Evolutionary conservation across 176 grass and related monocot species (phyloP), one percentile per base, ranked within the genome.

Genomic region (Bromus sterilis): DNA sequence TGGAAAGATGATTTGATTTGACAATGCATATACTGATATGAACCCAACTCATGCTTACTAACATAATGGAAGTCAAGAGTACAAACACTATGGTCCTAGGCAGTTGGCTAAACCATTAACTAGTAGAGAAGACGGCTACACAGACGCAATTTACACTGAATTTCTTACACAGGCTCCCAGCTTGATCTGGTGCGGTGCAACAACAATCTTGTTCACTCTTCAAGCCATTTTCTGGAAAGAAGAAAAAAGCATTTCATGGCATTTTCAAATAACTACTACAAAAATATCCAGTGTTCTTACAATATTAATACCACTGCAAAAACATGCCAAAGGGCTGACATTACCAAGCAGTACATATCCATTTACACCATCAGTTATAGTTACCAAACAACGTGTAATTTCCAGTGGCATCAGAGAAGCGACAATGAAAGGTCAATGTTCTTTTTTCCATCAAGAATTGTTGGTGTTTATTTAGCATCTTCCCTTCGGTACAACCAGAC

Each of bases 61-160:
- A 72, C 65, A 79, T 30, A 26, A 35, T 74, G 57, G 75, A 80
- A 57, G 67, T 83, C 35, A 58, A 83, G 70, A 66, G 40, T 79
- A 79, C 21, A 30, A n/a, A 35, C 0, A 18, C 57, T 9, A 67
- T 35, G 21, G 57, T 69, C 56, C 20, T 68, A 74, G 75, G 58
- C 37, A 58, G 67, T 44, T 80, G 30, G 59, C 44, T 66, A 88
- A 41, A 58, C 57, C 46, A 56, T 83, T 78, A 72, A 78, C 63
- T 74, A 79, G 18, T 11, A 79, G 40, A 71, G 40, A 71, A 71
- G 39, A 15, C 18, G 69, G 26, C 41, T 31, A 46, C 26, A 72
- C 41, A 20, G 69, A 31, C 15, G 7, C 69, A 72, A 30, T 31
- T 46, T 7, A 4, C 69, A 48, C 69, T 11, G 14, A 31, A 26